A percentile compares a stretch with the other conserved stretches of the same genome.
These are phyloP conservation scores for Echeveria elegans DNA, from an alignment of 164 flowering plant species.

Conservation along the genomic window DNA sequence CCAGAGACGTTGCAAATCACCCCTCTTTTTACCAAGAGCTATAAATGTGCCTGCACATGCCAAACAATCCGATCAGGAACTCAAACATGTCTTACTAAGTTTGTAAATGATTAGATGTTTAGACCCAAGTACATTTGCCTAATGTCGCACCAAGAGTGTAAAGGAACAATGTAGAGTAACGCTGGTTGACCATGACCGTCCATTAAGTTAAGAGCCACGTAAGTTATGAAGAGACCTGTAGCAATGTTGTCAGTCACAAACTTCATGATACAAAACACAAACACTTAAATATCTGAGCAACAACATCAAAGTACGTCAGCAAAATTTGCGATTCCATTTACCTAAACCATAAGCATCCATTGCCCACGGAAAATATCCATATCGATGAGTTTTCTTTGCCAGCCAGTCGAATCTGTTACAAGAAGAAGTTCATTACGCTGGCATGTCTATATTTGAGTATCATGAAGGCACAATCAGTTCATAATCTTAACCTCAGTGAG, in stretches of 20 bases:
- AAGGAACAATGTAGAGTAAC: conserved; percentile 64
- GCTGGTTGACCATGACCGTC: conserved; percentile 78
- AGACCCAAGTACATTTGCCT: not conserved
- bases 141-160: conserved; percentile 48
- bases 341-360: conserved; percentile 96
- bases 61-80: not conserved
- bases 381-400: conserved; percentile 59
- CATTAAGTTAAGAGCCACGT: conserved; percentile 63
- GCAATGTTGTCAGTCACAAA: not conserved
- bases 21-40: conserved; percentile 35
- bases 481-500: conserved; percentile 49
- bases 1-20: conserved; percentile 47
- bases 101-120: not conserved
- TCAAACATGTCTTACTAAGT: no score
- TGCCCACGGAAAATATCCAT: conserved; percentile 87
- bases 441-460: not conserved
- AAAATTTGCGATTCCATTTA: conserved; percentile 15
- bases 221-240: conserved; percentile 63
- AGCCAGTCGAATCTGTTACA: conserved; percentile 4
- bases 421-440: not conserved
- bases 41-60: conserved; percentile 38
- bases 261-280: no score
- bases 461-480: not conserved
- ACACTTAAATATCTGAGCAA: no score
- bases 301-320: not conserved